These are phyloP conservation scores for Globisporangium cystogenes DNA, from an alignment of 352 stramenopile genomes.

Conservation along the genomic window DNA sequence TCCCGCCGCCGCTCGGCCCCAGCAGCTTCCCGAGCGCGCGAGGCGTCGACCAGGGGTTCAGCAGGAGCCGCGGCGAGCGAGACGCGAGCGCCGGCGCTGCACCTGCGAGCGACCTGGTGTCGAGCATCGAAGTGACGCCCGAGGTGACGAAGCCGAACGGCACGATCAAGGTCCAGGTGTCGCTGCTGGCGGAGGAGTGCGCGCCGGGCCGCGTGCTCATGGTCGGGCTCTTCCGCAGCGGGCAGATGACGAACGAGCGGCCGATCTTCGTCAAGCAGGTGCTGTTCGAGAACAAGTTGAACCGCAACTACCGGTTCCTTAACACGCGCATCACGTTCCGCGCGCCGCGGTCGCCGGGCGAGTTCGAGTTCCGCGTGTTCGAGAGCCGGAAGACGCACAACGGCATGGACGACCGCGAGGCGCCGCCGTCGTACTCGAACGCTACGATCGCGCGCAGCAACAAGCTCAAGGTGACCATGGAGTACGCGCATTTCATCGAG, in stretches of 20 bases:
- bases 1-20: neutral
- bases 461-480: slow-evolving; percentile 61
- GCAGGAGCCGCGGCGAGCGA: slow-evolving; percentile 9
- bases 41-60: slow-evolving; percentile 17
- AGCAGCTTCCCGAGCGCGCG: neutral
- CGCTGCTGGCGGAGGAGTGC: slow-evolving; percentile 53
- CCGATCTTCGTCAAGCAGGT: slow-evolving; percentile 85
- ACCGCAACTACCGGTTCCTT: slow-evolving; percentile 52
- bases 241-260: slow-evolving; percentile 72
- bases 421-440: slow-evolving; percentile 40
- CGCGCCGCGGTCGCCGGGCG: slow-evolving; percentile 63
- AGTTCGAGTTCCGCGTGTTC: slow-evolving; percentile 84
- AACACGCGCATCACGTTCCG: slow-evolving; percentile 82
- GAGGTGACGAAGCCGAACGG: slow-evolving; percentile 70
- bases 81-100: slow-evolving; percentile 7
- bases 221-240: slow-evolving; percentile 69
- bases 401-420: slow-evolving; percentile 19
- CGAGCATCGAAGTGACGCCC: slow-evolving; percentile 35
- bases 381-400: slow-evolving; percentile 44
- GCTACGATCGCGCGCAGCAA: slow-evolving; percentile 69
- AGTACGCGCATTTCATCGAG: slow-evolving; percentile 80
- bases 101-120: slow-evolving; percentile 14
- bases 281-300: slow-evolving; percentile 72
- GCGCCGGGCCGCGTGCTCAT: slow-evolving; percentile 51
- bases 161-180: slow-evolving; percentile 75